Evolutionary conservation across 2,329 filamentous ascomycete species (phyloP).

Genomic region (Aspergillus fischeri): DNA sequence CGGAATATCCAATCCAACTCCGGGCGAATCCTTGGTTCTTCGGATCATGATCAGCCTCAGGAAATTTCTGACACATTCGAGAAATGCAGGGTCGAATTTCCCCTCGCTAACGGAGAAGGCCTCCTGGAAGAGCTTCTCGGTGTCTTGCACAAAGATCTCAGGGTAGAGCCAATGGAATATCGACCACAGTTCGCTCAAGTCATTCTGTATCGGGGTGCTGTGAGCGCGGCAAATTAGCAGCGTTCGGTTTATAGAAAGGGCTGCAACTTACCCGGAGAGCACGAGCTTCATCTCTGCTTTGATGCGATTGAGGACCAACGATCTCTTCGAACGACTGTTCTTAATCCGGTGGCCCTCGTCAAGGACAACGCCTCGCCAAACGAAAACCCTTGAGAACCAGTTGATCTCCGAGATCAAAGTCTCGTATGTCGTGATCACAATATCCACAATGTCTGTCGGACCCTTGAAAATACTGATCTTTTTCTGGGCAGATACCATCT

Average conservation of each 20-base stretch:
- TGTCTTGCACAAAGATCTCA: constrained; percentile 53
- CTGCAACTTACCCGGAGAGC: background rate
- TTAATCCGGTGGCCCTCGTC: constrained; percentile 54
- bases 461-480: background rate
- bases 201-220: constrained; percentile 56
- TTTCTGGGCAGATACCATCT: constrained; percentile 8
- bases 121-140: constrained; percentile 48
- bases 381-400: constrained; percentile 50
- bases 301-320: constrained; percentile 41
- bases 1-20: constrained; percentile 52
- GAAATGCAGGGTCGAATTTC: constrained; percentile 49
- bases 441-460: constrained; percentile 18
- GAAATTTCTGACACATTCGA: constrained; percentile 50
- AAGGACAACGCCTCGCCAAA: constrained; percentile 51
- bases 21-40: constrained; percentile 53
- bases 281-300: constrained; percentile 48
- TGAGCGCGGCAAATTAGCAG: background rate
- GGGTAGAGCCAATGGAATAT: constrained; percentile 56
- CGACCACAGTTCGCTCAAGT: constrained; percentile 55
- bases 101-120: constrained; percentile 56
- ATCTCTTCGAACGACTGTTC: constrained; percentile 45
- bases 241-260: background rate
- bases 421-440: constrained; percentile 51
- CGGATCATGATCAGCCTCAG: constrained; percentile 58
- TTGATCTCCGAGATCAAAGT: constrained; percentile 42